Conservation (phyloP, 108 stramenopile species). For the Skeletonema potamos region DNA sequence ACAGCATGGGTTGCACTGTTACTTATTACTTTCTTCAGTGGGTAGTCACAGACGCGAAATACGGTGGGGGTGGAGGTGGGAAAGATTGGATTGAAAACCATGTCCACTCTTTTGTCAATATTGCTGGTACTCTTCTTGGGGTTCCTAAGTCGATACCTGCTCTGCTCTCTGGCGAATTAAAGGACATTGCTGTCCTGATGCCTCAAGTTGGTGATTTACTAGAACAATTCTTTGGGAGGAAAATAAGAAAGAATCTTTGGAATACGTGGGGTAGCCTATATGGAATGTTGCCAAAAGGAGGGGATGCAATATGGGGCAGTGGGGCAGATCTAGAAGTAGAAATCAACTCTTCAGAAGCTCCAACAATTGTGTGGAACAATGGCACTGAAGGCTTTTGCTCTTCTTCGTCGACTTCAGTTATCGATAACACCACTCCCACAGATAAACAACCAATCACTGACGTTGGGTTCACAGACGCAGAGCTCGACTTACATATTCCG, state of each 20-base stretch:
- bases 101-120: constrained; percentile 79
- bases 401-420: background rate
- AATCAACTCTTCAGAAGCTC: background rate
- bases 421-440: constrained; percentile 5
- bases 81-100: constrained; percentile 79
- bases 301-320: constrained; percentile 76
- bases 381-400: constrained; percentile 26
- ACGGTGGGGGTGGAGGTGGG: constrained; percentile 78
- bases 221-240: constrained; percentile 74
- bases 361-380: constrained; percentile 33
- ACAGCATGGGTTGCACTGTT: constrained; percentile 78
- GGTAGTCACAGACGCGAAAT: constrained; percentile 55
- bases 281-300: constrained; percentile 87
- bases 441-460: background rate
- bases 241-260: constrained; percentile 65
- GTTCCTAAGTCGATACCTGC: constrained; percentile 80
- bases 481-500: constrained; percentile 11
- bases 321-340: constrained; percentile 48
- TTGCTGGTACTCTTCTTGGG: constrained; percentile 90
- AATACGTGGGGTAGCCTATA: constrained; percentile 75
- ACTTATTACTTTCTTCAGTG: constrained; percentile 85
- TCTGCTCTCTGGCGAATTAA: constrained; percentile 86
- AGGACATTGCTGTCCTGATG: constrained; percentile 71
- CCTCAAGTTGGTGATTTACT: constrained; percentile 61
- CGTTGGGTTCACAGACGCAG: background rate